phyloP scores from a whole-genome alignment of 179 eudicot genomes.

The Pouteria campechiana region DNA sequence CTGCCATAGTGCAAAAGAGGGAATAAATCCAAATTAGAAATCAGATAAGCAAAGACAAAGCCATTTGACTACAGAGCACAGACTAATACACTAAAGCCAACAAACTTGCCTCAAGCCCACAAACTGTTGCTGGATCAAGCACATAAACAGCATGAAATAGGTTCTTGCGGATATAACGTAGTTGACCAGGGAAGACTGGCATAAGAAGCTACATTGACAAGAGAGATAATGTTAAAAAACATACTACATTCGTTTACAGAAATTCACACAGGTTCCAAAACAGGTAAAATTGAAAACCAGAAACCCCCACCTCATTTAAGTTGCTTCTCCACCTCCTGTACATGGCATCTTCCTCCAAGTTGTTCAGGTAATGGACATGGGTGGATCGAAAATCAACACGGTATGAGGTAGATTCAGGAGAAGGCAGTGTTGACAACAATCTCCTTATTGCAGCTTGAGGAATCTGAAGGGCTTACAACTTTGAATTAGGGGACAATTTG shows the following conservation, averaged over 20 bases:
- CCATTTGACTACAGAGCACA: not conserved
- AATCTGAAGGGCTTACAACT: constrained; percentile 37
- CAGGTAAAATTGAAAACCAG: too few relatives aligned
- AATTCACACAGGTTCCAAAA: not conserved
- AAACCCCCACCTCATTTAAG: constrained; percentile 95
- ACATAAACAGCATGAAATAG: constrained; percentile 83
- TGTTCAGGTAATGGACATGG: constrained; percentile 90
- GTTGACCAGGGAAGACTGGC: constrained; percentile 98
- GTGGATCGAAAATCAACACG: constrained; percentile 93
- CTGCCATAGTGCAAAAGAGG: constrained; percentile 23
- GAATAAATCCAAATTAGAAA: constrained; percentile 11
- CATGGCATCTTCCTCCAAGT: constrained; percentile 87
- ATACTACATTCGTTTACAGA: not conserved
- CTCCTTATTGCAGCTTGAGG: constrained; percentile 55
- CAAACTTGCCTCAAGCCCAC: constrained; percentile 91
- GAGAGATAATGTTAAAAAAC: not conserved
- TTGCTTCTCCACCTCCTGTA: constrained; percentile 94
- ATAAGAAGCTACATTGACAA: constrained; percentile 61
- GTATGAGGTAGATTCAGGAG: constrained; percentile 56
- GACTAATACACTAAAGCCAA: not conserved
- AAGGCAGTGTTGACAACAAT: constrained; percentile 63
- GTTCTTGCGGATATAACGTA: constrained; percentile 91
- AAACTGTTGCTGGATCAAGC: constrained; percentile 74
- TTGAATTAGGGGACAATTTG: constrained; percentile 7
- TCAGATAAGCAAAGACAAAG: constrained; percentile 3